Base-by-base conservation (phyloP, 2,329 filamentous ascomycete genomes). In the Hypoxylon sp. region DNA sequence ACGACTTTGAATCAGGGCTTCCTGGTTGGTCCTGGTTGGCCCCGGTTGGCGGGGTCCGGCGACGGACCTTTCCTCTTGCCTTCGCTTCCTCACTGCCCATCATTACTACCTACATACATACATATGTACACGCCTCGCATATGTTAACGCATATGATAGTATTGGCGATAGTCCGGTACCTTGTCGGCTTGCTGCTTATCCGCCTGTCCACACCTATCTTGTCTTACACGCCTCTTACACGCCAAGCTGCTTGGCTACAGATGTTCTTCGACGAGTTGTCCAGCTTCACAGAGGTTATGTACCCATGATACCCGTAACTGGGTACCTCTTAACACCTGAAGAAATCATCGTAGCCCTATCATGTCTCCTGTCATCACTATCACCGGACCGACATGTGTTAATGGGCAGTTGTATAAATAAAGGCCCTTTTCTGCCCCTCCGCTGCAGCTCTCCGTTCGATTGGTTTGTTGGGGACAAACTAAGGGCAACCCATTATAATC, bases 31-130 rank as follows among this genome's bases (percentile, higher is more conserved):
- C n/a, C 15, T 35, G 37, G 17, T 40, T 40, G 18, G 37, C 18
- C 6, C 20, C 4, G 37, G 13, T 4, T 42, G 62, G 59, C 62
- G 62, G 59, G 62, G 62, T 64, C 62, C 59, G 62, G 60, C 59
- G 59, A 62, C 59, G 62, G 54, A 62, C 49, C 60, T 61, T n/a
- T 27, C 18, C 13, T 15, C 26, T 10, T 11, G n/a, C 20, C 31
- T 23, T 11, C n/a, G 18, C 17, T 18, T 40, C 15, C 35, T 18
- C 18, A 13, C 5, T 11, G 26, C 6, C 26, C 26, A 29, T n/a
- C 26, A 11, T 29, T 29, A 29, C 11, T 29, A 29, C 26, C 26
- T 29, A 29, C 26, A 29, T 29, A 29, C 26, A 29, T 29, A 29
- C 26, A 29, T 29, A 11, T 29, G 11, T 29, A 11, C 11, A 38